A percentile compares a stretch with the other conserved stretches of the same genome.
Evolutionary conservation across 2,329 filamentous ascomycete species (phyloP).

Genomic region (Botryotinia convoluta): DNA sequence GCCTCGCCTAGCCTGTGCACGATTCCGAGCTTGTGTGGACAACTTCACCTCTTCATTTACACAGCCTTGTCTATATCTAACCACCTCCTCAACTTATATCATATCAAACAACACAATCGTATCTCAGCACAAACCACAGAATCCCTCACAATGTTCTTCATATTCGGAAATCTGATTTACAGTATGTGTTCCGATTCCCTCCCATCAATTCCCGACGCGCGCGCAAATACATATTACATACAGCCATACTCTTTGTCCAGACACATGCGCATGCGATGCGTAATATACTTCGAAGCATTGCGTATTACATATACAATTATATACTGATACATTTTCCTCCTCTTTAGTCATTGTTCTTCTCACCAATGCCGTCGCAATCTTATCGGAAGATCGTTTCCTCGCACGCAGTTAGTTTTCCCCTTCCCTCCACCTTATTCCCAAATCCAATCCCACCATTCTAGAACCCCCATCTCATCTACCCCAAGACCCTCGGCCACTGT

Average conservation of each 20-base stretch:
- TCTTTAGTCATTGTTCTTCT: constrained; percentile 73
- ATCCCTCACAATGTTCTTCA: constrained; percentile 61
- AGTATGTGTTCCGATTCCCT: constrained; percentile 45
- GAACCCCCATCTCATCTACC: not conserved
- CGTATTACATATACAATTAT: not conserved
- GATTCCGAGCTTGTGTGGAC: constrained; percentile 9
- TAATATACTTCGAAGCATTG: not conserved
- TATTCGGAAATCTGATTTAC: constrained; percentile 69
- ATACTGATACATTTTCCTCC: constrained; percentile 15
- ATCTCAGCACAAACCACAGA: not conserved
- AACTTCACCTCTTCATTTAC: constrained; percentile 4
- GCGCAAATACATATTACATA: not conserved
- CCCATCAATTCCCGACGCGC: not conserved
- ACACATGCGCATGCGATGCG: not conserved
- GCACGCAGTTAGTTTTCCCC: constrained; percentile 59
- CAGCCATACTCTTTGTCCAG: not conserved
- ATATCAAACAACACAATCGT: constrained; percentile 12
- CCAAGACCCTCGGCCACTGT: not conserved
- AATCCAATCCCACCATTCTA: not conserved
- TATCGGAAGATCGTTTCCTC: constrained; percentile 93
- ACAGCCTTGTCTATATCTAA: constrained; percentile 20
- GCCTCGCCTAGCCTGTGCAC: constrained; percentile 12
- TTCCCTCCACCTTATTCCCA: not conserved
- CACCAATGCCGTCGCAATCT: constrained; percentile 88
- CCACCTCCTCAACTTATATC: constrained; percentile 5